Percentiles rank a stretch among this genome's conserved stretches.
Evolutionary conservation across 768 basidiomycete genomes (phyloP).

Genomic region (Naganishia vaughanmartiniae): DNA sequence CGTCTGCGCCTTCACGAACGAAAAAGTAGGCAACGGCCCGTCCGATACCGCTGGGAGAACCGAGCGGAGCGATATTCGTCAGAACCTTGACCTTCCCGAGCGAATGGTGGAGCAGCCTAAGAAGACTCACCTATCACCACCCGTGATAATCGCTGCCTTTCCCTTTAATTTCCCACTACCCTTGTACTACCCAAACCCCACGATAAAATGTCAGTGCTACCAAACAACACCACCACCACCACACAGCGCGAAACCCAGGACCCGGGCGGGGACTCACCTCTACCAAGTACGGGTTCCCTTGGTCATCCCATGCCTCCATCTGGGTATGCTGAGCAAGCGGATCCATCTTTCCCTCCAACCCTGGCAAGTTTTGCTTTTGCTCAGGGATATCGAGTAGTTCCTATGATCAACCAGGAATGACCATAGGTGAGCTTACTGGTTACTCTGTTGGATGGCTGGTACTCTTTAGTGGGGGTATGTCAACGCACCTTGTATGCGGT

Average conservation of each 20-base stretch:
- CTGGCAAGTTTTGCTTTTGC: constrained; percentile 59
- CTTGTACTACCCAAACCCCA: constrained; percentile 53
- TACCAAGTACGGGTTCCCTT: constrained; percentile 58
- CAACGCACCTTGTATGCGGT: constrained; percentile 45
- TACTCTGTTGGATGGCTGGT: background rate
- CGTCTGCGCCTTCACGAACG: constrained; percentile 55
- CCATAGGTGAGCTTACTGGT: background rate
- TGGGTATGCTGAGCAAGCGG: constrained; percentile 51
- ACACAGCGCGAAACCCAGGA: background rate
- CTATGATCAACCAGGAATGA: constrained; percentile 28
- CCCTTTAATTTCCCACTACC: constrained; percentile 57
- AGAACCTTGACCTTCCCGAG: background rate
- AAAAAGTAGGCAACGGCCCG: constrained; percentile 49
- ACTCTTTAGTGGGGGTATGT: background rate
- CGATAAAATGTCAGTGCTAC: background rate
- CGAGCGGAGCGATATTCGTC: background rate
- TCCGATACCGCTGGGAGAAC: constrained; percentile 44
- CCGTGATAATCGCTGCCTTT: constrained; percentile 49
- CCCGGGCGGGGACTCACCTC: constrained; percentile 39
- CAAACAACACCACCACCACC: background rate
- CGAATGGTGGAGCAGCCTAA: too few species aligned
- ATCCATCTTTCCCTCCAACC: constrained; percentile 58
- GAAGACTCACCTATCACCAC: constrained; percentile 37
- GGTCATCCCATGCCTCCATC: constrained; percentile 58
- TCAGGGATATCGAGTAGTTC: constrained; percentile 40